Conservation (phyloP, 345 rosid genomes). For the Schrenkiella parvula region DNA sequence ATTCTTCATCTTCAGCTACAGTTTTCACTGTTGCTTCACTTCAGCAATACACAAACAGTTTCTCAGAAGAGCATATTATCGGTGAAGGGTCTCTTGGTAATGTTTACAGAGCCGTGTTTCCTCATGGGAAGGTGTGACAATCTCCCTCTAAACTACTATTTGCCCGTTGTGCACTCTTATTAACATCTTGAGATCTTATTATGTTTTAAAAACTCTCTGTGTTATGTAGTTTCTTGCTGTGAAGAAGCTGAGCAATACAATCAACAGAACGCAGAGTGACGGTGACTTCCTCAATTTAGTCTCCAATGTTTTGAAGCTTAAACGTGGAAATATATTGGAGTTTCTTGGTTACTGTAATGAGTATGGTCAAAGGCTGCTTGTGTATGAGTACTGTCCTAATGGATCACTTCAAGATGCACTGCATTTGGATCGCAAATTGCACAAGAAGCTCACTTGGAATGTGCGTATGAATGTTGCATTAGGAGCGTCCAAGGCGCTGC, state of each 20-base stretch:
- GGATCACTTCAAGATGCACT: slow-evolving; percentile 79
- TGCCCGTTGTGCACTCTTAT: not conserved
- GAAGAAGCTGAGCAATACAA: slow-evolving; percentile 65
- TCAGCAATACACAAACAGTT: slow-evolving; percentile 78
- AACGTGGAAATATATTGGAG: slow-evolving; percentile 64
- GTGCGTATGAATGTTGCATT: slow-evolving; percentile 66
- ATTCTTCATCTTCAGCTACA: slow-evolving; percentile 36
- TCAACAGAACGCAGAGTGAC: slow-evolving; percentile 44
- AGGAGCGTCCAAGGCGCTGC: slow-evolving; percentile 84
- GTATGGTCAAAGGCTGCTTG: slow-evolving; percentile 71
- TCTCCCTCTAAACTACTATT: not conserved
- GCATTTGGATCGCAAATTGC: slow-evolving; percentile 60
- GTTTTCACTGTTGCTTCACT: slow-evolving; percentile 71
- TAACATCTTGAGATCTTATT: slow-evolving; percentile 2
- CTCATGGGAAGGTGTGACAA: slow-evolving; percentile 60
- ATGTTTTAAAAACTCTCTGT: not conserved
- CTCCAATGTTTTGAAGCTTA: slow-evolving; percentile 50
- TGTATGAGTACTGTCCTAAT: slow-evolving; percentile 55
- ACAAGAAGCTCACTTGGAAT: slow-evolving; percentile 68
- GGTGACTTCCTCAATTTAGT: slow-evolving; percentile 62
- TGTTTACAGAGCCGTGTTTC: slow-evolving; percentile 75
- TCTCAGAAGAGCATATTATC: slow-evolving; percentile 64
- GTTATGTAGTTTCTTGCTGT: slow-evolving; percentile 59
- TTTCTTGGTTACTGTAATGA: slow-evolving; percentile 82
- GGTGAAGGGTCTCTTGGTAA: slow-evolving; percentile 80